Conservation (phyloP, 2,329 filamentous ascomycete genomes). For the Periglandula ipomoeae region DNA sequence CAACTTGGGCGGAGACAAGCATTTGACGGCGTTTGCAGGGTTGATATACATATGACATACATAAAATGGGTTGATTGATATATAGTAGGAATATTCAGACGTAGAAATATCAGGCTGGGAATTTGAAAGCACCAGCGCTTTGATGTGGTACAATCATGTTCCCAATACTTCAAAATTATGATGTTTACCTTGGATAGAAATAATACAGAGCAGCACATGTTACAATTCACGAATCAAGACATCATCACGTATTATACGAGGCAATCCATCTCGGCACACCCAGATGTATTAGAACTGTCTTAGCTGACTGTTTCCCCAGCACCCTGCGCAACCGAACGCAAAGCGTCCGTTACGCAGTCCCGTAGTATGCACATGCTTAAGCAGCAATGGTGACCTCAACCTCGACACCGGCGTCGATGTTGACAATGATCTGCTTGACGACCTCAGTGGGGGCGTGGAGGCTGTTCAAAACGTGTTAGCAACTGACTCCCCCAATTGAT, state of each 20-base stretch:
- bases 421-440: slow-evolving; percentile 94
- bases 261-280: neutral
- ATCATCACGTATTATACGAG: neutral
- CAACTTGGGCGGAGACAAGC: neutral
- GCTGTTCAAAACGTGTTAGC: slow-evolving; percentile 31
- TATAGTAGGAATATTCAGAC: neutral
- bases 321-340: neutral
- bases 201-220: neutral
- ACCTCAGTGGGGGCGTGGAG: slow-evolving; percentile 96
- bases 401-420: slow-evolving; percentile 90
- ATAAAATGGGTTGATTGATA: neutral
- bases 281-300: slow-evolving; percentile 8
- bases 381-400: slow-evolving; percentile 89
- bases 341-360: neutral
- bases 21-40: slow-evolving; percentile 12
- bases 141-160: no score
- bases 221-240: neutral
- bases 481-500: neutral
- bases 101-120: neutral
- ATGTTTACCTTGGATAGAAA: no score
- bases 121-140: no score
- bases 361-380: slow-evolving; percentile 33
- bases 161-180: no score
- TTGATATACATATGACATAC: neutral
- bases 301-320: neutral